Conservation (phyloP, 1,284 basidiomycete species). For the Golubevia sp. region DNA sequence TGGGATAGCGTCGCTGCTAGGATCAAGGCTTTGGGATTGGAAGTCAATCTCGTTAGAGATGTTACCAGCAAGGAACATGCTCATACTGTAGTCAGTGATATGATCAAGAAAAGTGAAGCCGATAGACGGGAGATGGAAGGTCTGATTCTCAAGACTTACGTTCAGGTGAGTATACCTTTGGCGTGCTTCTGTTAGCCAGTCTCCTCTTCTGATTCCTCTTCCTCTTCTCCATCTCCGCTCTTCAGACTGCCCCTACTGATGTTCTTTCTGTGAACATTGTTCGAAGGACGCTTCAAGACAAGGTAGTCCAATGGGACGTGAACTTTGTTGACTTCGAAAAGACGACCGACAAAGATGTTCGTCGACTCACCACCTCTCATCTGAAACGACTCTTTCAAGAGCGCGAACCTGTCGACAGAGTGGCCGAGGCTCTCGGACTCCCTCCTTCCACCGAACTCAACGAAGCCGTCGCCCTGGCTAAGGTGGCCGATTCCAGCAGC, state of each 20-base stretch:
- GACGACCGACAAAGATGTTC: conserved; percentile 63
- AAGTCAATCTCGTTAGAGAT: conserved; percentile 35
- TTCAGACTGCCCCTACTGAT: conserved; percentile 66
- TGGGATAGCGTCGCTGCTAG: conserved; percentile 67
- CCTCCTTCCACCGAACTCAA: conserved; percentile 54
- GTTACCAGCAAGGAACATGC: conserved; percentile 27
- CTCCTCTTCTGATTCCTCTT: background rate
- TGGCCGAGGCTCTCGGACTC: conserved; percentile 22
- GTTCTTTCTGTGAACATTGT: conserved; percentile 87
- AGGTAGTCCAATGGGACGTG: conserved; percentile 93
- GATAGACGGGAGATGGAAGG: conserved; percentile 71
- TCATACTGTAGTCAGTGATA: conserved; percentile 24
- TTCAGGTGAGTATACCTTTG: conserved; percentile 69
- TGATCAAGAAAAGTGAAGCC: conserved; percentile 24
- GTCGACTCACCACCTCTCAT: conserved; percentile 58
- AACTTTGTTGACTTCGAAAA: conserved; percentile 71
- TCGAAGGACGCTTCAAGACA: conserved; percentile 84
- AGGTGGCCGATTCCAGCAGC: conserved; percentile 3
- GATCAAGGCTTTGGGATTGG: conserved; percentile 65
- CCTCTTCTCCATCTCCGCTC: background rate
- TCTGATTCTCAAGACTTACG: conserved; percentile 79
- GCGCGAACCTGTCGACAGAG: conserved; percentile 60
- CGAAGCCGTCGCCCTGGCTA: conserved; percentile 18
- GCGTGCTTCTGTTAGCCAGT: background rate
- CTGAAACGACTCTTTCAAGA: conserved; percentile 67